Percentiles rank a stretch among this genome's conserved stretches.
Conservation (phyloP, 2,329 filamentous ascomycete species). For the Trichoderma koningii region DNA sequence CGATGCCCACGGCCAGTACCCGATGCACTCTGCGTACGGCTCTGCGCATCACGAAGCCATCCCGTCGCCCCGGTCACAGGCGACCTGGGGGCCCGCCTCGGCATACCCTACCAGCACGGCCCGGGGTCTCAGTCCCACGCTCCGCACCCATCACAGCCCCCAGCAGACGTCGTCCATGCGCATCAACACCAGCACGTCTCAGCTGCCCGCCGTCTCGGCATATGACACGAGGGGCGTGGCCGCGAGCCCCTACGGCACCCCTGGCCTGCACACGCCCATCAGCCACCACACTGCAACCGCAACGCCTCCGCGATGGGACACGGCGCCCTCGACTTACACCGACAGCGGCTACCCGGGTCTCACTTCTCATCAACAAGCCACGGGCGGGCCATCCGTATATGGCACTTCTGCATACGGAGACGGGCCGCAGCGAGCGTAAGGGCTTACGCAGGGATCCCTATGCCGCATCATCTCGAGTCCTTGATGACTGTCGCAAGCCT, state of each 20-base stretch:
- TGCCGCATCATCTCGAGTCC: background rate
- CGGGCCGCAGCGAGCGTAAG: constrained; percentile 46
- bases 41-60: constrained; percentile 49
- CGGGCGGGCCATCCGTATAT: constrained; percentile 45
- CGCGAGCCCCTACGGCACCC: constrained; percentile 43
- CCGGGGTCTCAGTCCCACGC: constrained; percentile 48
- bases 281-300: constrained; percentile 43
- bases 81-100: constrained; percentile 49
- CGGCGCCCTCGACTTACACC: constrained; percentile 43
- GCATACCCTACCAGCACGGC: constrained; percentile 40
- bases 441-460: background rate
- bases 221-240: constrained; percentile 44
- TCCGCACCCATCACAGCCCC: constrained; percentile 42
- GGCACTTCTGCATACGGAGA: constrained; percentile 44
- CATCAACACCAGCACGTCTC: constrained; percentile 40
- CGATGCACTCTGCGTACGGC: constrained; percentile 44
- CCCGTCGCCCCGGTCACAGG: constrained; percentile 52
- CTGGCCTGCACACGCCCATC: constrained; percentile 45
- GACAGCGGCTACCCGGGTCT: constrained; percentile 46
- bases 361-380: constrained; percentile 39
- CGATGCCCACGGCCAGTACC: constrained; percentile 43
- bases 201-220: constrained; percentile 44
- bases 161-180: constrained; percentile 42
- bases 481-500: no score
- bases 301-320: constrained; percentile 47